Conservation (phyloP, 192 early-diverging fungal genomes). For the Pecoramyces ruminantium region DNA sequence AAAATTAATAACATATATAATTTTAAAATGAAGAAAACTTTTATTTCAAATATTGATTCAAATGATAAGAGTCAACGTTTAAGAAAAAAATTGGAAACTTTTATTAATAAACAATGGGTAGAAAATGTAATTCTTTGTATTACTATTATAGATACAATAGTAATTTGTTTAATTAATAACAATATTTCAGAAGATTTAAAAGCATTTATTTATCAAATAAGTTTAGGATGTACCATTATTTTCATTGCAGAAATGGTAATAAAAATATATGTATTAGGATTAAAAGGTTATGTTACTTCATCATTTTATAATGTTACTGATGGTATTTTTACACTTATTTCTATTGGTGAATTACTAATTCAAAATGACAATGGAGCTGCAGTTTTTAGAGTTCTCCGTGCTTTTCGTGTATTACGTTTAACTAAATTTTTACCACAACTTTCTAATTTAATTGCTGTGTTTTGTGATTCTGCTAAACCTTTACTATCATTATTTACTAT, state of each 20-base stretch:
- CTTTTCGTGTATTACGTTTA: not conserved
- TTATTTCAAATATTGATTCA: not conserved
- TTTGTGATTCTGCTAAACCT: not conserved
- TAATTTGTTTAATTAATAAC: not conserved
- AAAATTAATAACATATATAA: not conserved
- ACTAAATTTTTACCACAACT: not conserved
- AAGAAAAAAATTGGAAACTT: not conserved
- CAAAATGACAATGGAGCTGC: not conserved
- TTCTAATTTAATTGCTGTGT: not conserved
- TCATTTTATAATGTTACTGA: not conserved
- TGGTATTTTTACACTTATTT: not conserved
- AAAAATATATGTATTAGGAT: not conserved
- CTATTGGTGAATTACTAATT: not conserved
- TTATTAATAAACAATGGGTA: not conserved
- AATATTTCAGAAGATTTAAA: not conserved
- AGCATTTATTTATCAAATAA: not conserved
- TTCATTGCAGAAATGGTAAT: not conserved
- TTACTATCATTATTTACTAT: not conserved
- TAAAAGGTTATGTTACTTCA: not conserved
- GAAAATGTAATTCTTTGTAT: not conserved
- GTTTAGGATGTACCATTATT: not conserved
- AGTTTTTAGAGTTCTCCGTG: not conserved
- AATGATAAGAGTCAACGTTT: not conserved
- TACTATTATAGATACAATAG: not conserved
- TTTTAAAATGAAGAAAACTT: not conserved